Evolutionary conservation across 148 eudicot genomes (phyloP).

Genomic region (Rhododendron henanense): DNA sequence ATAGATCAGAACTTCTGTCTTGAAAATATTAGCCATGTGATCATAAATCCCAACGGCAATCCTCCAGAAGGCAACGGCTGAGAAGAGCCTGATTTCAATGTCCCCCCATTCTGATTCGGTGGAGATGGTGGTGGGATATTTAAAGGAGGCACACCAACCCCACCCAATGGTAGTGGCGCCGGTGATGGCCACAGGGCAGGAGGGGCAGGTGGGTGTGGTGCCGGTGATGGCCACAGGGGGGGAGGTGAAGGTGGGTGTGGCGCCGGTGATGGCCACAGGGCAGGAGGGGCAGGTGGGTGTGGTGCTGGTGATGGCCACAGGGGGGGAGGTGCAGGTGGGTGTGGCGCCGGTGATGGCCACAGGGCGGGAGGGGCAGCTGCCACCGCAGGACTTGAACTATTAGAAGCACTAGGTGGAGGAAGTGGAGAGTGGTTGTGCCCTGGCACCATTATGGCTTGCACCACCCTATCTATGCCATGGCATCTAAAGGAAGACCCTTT

Average conservation of each 20-base stretch:
- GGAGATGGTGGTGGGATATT: conserved; percentile 26
- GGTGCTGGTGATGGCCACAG: neutral
- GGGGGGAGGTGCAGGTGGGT: conserved; percentile 5
- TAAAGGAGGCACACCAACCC: conserved; percentile 18
- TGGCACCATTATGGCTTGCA: conserved; percentile 8
- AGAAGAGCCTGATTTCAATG: conserved; percentile 9
- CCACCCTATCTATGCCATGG: conserved; percentile 71
- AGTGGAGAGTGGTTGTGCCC: conserved; percentile 8
- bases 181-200: neutral
- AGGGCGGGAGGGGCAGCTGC: neutral
- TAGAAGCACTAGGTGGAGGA: conserved; percentile 9
- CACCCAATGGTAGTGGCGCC: conserved; percentile 10
- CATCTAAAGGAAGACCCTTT: conserved; percentile 47
- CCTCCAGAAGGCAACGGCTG: neutral
- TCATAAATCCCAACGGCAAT: neutral
- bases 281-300: no score
- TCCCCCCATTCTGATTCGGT: neutral
- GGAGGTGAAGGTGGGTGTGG: conserved; percentile 10
- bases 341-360: conserved; percentile 2
- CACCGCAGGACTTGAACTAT: neutral
- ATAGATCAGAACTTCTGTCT: neutral
- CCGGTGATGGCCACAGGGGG: neutral
- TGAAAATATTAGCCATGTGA: neutral
- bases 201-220: no score
- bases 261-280: neutral